Percentiles rank a stretch among this genome's conserved stretches.
Conservation (phyloP, 176 grass and related monocot species). For the Secale cereale region DNA sequence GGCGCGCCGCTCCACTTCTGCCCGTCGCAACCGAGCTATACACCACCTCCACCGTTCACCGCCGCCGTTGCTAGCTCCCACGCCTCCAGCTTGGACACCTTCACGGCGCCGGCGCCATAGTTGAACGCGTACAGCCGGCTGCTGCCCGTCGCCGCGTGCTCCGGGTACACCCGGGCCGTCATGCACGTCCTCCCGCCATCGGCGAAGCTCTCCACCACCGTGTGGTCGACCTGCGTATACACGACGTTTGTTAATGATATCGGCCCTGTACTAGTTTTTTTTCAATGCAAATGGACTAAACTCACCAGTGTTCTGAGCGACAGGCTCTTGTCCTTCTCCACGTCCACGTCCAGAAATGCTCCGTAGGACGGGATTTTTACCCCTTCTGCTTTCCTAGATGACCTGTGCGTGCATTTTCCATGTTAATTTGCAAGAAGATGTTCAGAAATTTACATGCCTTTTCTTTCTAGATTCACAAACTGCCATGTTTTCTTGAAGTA, state of each 20-base stretch:
- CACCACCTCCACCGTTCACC: conserved; percentile 15
- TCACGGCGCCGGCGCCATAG: conserved; percentile 37
- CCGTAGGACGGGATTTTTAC: conserved; percentile 64
- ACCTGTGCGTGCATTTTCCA: conserved; percentile 8
- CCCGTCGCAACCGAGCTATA: background rate
- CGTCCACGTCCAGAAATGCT: conserved; percentile 58
- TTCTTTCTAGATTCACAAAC: too few species aligned
- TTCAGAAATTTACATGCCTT: too few species aligned
- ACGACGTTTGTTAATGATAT: background rate
- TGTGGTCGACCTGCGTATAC: conserved; percentile 57
- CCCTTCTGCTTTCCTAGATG: conserved; percentile 22
- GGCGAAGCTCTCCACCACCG: conserved; percentile 65
- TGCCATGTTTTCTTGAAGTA: background rate
- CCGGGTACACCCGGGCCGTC: conserved; percentile 56
- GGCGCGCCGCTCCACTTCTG: too few species aligned
- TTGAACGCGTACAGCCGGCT: conserved; percentile 63
- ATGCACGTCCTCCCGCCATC: conserved; percentile 53
- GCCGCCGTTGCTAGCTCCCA: conserved; percentile 50
- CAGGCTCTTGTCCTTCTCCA: conserved; percentile 41
- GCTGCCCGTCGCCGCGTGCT: conserved; percentile 24
- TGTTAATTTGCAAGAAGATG: background rate
- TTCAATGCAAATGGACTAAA: background rate
- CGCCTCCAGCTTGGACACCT: conserved; percentile 46
- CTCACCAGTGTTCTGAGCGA: conserved; percentile 78
- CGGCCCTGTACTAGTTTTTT: too few species aligned